Conservation (phyloP, 2,329 filamentous ascomycete genomes). For the Paraphaeosphaeria sporulosa region DNA sequence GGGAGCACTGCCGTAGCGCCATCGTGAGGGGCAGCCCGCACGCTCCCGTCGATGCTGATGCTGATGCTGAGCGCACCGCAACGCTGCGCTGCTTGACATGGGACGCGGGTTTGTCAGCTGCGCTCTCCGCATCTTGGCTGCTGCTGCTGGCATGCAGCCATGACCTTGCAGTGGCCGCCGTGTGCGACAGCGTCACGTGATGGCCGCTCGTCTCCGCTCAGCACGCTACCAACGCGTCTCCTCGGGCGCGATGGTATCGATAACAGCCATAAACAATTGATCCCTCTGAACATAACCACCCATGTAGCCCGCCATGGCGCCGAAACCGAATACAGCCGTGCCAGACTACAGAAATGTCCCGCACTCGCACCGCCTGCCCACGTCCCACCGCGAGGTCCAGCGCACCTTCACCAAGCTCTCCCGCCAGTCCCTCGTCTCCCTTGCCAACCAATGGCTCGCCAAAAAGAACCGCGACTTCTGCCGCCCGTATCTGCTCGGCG, state of each 20-base stretch:
- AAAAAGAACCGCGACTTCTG: slow-evolving; percentile 68
- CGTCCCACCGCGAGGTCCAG: slow-evolving; percentile 68
- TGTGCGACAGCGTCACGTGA: slow-evolving; percentile 1
- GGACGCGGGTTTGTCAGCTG: too few relatives aligned
- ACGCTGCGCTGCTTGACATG: too few relatives aligned
- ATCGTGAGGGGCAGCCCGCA: too few relatives aligned
- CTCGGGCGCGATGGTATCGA: slow-evolving; percentile 12
- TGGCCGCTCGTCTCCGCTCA: background rate
- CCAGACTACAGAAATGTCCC: slow-evolving; percentile 76
- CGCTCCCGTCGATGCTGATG: slow-evolving; percentile 6
- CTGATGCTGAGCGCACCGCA: background rate
- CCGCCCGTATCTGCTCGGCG: slow-evolving; percentile 62
- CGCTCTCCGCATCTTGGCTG: too few relatives aligned
- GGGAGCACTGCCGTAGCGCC: background rate
- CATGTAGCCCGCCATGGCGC: slow-evolving; percentile 42
- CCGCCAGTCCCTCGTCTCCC: slow-evolving; percentile 72
- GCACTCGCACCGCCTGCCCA: slow-evolving; percentile 73
- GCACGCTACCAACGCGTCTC: background rate
- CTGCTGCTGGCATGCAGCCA: background rate
- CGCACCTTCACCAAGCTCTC: slow-evolving; percentile 75
- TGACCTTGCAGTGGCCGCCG: background rate
- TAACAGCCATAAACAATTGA: slow-evolving; percentile 13
- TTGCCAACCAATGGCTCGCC: slow-evolving; percentile 80
- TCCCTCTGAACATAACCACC: slow-evolving; percentile 13
- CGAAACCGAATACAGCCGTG: slow-evolving; percentile 61